These are phyloP conservation scores for Neovahlkampfia damariscottae DNA, from an alignment of 78 protist species.

Conservation along the genomic window DNA sequence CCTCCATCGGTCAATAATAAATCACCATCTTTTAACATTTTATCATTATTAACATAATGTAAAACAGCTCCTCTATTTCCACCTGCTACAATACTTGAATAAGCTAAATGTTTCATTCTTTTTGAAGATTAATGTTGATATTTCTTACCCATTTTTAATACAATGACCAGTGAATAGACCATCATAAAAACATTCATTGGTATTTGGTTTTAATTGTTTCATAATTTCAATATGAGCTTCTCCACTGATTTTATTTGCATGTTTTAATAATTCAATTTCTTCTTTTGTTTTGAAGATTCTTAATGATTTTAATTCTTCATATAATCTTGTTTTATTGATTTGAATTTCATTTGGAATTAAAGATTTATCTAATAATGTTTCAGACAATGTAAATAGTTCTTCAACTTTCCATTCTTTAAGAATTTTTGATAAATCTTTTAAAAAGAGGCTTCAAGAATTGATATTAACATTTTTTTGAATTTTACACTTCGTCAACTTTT, in stretches of 20 bases:
- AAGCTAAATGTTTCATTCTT: constrained; percentile 16
- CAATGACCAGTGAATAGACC: neutral
- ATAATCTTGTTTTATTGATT: neutral
- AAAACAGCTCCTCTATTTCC: constrained; percentile 13
- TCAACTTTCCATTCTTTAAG: neutral
- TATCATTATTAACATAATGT: constrained; percentile 23
- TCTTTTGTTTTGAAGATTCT: constrained; percentile 15
- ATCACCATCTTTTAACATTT: constrained; percentile 15
- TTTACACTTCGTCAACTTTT: constrained; percentile 11
- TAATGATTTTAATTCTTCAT: neutral
- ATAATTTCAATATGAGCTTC: constrained; percentile 23
- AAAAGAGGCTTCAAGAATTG: neutral
- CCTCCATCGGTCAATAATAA: constrained; percentile 47
- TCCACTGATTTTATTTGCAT: neutral
- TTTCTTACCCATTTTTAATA: constrained; percentile 18
- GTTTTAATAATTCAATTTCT: constrained; percentile 22
- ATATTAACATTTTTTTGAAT: neutral
- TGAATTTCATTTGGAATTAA: neutral
- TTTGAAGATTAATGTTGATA: no score
- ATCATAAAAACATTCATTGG: neutral
- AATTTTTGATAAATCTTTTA: neutral
- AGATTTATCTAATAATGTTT: neutral
- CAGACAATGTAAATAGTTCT: neutral
- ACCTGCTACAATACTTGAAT: constrained; percentile 9
- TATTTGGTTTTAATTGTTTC: constrained; percentile 13